These are phyloP conservation scores for Dujonia santamariae DNA, from an alignment of 1,139 yeast genomes.

Conservation along the genomic window DNA sequence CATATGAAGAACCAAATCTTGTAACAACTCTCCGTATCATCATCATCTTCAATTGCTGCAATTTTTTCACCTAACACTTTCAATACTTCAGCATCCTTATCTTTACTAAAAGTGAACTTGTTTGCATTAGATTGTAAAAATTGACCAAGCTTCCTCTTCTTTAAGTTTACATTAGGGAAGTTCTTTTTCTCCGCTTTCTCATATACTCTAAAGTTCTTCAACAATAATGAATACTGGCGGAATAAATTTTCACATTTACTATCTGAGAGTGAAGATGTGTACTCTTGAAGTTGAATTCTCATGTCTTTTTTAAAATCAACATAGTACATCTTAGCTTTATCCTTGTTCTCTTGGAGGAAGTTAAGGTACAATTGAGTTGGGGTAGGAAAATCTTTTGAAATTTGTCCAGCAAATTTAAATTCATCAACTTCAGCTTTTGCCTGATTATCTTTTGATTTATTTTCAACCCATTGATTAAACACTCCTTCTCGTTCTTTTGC, in stretches of 20 bases:
- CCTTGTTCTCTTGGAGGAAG: slow-evolving; percentile 29
- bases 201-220: slow-evolving; percentile 23
- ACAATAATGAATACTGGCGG: slow-evolving; percentile 22
- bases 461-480: slow-evolving; percentile 32
- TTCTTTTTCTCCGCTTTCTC: slow-evolving; percentile 24
- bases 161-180: slow-evolving; percentile 23
- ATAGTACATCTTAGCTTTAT: slow-evolving; percentile 26
- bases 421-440: slow-evolving; percentile 1
- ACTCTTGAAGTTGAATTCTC: slow-evolving; percentile 13
- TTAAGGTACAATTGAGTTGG: slow-evolving; percentile 19
- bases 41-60: background rate
- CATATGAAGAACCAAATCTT: slow-evolving; percentile 9
- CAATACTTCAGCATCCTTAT: background rate
- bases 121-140: slow-evolving; percentile 12
- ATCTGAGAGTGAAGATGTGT: slow-evolving; percentile 9
- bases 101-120: background rate
- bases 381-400: slow-evolving; percentile 19
- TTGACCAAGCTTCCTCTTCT: slow-evolving; percentile 23
- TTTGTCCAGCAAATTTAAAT: slow-evolving; percentile 4
- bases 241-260: slow-evolving; percentile 21
- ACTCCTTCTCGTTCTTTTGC: slow-evolving; percentile 20
- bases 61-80: background rate
- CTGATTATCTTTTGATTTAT: slow-evolving; percentile 6
- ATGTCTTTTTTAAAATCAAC: slow-evolving; percentile 25
- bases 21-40: slow-evolving; percentile 3